Evolutionary conservation across 2,329 filamentous ascomycete species (phyloP).

Genomic region (Apiospora kogelbergensis): DNA sequence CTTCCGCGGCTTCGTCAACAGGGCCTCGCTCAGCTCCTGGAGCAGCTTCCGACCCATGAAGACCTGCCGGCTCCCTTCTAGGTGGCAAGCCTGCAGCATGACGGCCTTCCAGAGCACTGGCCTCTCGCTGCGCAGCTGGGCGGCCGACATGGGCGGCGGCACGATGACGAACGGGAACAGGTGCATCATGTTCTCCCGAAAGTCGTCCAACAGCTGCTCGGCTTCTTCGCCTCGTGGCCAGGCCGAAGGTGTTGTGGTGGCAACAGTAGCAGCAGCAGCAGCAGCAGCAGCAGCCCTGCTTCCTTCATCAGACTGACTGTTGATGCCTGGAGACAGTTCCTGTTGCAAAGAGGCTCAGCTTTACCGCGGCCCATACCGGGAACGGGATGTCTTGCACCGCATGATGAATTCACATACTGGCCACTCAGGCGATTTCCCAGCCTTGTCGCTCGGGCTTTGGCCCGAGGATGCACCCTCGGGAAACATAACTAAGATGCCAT

Average conservation of each 20-base stretch:
- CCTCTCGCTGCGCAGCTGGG: constrained; percentile 36
- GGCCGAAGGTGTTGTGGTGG: background rate
- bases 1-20: constrained; percentile 40
- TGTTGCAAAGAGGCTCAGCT: background rate
- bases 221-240: constrained; percentile 29
- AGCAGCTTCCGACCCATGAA: constrained; percentile 44
- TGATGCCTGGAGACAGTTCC: background rate
- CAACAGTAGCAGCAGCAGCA: too few species aligned
- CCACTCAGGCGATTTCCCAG: background rate
- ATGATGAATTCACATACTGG: background rate
- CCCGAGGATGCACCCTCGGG: background rate
- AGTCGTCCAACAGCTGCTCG: constrained; percentile 40
- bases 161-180: constrained; percentile 48
- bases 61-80: constrained; percentile 44
- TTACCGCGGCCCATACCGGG: background rate
- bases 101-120: constrained; percentile 51
- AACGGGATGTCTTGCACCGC: background rate
- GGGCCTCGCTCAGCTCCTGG: constrained; percentile 40
- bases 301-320: background rate
- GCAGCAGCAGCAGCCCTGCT: background rate
- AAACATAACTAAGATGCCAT: background rate
- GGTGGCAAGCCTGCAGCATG: constrained; percentile 44
- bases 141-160: constrained; percentile 34
- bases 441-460: background rate
- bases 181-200: constrained; percentile 39